These are phyloP conservation scores for Neolentinus lepideus DNA, from an alignment of 1,284 basidiomycete species.

Conservation along the genomic window DNA sequence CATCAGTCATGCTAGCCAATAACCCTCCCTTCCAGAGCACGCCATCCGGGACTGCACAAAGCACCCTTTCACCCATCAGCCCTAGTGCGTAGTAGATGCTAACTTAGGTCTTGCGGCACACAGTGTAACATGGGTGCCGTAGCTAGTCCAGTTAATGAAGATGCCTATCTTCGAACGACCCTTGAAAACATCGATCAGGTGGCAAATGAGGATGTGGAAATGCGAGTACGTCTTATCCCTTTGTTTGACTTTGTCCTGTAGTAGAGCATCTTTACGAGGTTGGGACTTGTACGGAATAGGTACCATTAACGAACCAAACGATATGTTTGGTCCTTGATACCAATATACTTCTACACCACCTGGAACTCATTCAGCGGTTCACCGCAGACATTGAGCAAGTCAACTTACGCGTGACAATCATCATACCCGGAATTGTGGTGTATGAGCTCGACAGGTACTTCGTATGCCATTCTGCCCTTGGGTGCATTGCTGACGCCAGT, in stretches of 20 bases:
- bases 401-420: constrained; percentile 42
- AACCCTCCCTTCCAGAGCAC: background rate
- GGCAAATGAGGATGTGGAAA: constrained; percentile 60
- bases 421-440: constrained; percentile 67
- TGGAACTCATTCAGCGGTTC: constrained; percentile 57
- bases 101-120: background rate
- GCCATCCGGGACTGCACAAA: background rate
- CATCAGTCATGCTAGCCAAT: background rate
- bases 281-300: background rate
- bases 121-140: background rate
- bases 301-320: constrained; percentile 8
- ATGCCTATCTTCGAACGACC: constrained; percentile 19
- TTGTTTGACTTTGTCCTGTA: background rate
- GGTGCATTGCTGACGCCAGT: constrained; percentile 3
- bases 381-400: constrained; percentile 48
- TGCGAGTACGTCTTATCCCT: constrained; percentile 33
- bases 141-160: background rate
- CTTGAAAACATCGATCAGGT: constrained; percentile 44
- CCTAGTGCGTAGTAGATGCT: background rate
- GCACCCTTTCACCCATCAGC: background rate
- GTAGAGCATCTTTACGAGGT: background rate
- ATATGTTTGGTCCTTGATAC: constrained; percentile 62
- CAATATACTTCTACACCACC: constrained; percentile 61
- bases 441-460: constrained; percentile 62
- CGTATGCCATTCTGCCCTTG: constrained; percentile 2